Base-by-base conservation (phyloP, 2,329 filamentous ascomycete genomes). In the Plenodomus tracheiphilus region DNA sequence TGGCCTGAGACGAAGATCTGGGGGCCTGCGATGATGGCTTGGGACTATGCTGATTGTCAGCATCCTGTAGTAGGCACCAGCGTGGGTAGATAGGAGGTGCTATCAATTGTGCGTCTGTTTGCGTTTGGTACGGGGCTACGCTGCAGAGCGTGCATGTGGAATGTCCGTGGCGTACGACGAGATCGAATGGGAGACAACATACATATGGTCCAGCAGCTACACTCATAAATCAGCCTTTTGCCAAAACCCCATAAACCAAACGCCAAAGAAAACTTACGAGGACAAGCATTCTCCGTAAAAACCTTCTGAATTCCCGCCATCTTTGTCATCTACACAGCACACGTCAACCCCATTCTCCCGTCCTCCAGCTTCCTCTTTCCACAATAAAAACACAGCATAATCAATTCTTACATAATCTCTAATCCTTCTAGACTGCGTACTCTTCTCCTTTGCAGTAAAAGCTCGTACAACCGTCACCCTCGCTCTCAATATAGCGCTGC, bases 1-100 rank as follows among this genome's bases (percentile, higher is more conserved):
- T 89, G 84, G 58, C 87, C 87, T 0, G 86, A 89, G 66, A 87
- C 81, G 74, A 84, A 91, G 72, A 91, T 81, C 57, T 86, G 78
- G 56, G 83, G 82, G 56, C 84, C 84, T 52, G 86, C 86, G 60
- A 82, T 80, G 71, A 90, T 85, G 62, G 86, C 87, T 75, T 79
- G 77, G 41, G 73, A 70, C 74, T 78, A 41, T 39, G 36, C 6
- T 4, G 9, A 19, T 39, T 39, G 40, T 22, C n/a, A n/a, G n/a
- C n/a, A n/a, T n/a, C n/a, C n/a, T 3, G 30, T 9, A 35, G 20
- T 17, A 16, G 11, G 17, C 7, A 16, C 17, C 13, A 9, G 4
- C 9, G 35, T 3, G 35, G 35, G 16, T 37, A 11, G 34, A 36
- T n/a, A 15, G 34, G n/a, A n/a, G n/a, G n/a, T n/a, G n/a, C n/a